Percentiles rank a stretch among this genome's conserved stretches.
These are phyloP conservation scores for Myriangium duriaei DNA, from an alignment of 2,329 filamentous ascomycete genomes.

Conservation along the genomic window DNA sequence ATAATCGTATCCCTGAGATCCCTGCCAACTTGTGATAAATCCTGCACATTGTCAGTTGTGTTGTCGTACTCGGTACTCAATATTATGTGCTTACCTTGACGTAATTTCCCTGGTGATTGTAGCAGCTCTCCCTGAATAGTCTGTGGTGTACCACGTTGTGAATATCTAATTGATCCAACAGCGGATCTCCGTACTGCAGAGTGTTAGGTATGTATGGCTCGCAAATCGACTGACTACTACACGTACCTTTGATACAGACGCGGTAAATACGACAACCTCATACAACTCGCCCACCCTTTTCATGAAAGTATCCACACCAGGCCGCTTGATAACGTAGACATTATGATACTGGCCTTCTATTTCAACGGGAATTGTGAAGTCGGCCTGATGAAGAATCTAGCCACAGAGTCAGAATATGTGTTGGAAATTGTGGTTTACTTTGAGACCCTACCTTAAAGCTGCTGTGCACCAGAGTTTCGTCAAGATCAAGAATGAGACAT, in stretches of 20 bases:
- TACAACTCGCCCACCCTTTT: constrained; percentile 95
- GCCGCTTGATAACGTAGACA: constrained; percentile 97
- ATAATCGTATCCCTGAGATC: constrained; percentile 97
- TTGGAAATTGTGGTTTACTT: constrained; percentile 7
- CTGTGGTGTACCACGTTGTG: constrained; percentile 93
- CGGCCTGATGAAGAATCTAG: constrained; percentile 91
- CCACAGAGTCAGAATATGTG: too few species aligned
- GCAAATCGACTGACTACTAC: too few species aligned
- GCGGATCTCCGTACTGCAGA: constrained; percentile 80
- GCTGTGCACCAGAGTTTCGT: constrained; percentile 94
- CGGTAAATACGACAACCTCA: constrained; percentile 96
- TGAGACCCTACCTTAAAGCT: constrained; percentile 79
- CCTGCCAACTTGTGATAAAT: constrained; percentile 89
- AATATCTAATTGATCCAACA: constrained; percentile 93
- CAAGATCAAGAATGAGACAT: constrained; percentile 86
- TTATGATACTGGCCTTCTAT: constrained; percentile 99
- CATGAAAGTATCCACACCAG: constrained; percentile 98
- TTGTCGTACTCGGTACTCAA: neutral
- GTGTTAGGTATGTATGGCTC: constrained; percentile 8
- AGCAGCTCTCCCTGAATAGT: constrained; percentile 95
- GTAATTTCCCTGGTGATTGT: constrained; percentile 98
- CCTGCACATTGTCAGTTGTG: constrained; percentile 32
- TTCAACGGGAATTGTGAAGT: constrained; percentile 97
- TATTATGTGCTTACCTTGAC: constrained; percentile 53
- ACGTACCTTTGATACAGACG: constrained; percentile 89